Evolutionary conservation across 257 asterid species (phyloP).

Genomic region (Scutellaria galericulata): DNA sequence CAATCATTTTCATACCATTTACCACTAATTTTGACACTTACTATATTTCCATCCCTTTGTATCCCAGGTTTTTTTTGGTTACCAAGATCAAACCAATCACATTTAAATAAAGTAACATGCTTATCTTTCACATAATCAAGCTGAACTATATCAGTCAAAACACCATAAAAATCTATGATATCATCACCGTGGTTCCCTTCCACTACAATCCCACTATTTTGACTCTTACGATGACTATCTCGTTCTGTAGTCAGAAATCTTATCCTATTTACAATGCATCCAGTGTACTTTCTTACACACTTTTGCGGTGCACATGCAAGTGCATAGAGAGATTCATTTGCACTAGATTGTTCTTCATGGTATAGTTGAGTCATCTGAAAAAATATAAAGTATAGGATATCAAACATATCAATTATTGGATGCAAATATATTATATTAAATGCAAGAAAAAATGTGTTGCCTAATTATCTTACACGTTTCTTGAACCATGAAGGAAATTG

Average conservation of each 20-base stretch:
- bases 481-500: too few species aligned
- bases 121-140: neutral
- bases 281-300: slow-evolving; percentile 13
- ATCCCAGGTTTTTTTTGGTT: neutral
- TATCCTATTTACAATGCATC: too few species aligned
- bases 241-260: too few species aligned
- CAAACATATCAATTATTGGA: too few species aligned
- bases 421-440: too few species aligned
- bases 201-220: neutral
- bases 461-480: too few species aligned
- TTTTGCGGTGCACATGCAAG: neutral
- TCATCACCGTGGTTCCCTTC: neutral
- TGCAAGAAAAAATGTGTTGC: too few species aligned
- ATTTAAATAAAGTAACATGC: neutral
- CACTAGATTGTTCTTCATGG: neutral
- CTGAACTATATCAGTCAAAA: too few species aligned
- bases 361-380: neutral
- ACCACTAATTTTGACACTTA: neutral
- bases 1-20: neutral
- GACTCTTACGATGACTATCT: too few species aligned
- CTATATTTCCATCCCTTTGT: neutral
- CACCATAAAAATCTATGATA: neutral
- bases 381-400: neutral
- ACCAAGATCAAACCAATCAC: slow-evolving; percentile 13
- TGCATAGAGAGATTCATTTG: neutral